A percentile compares a stretch with the other conserved stretches of the same genome.
Conservation (phyloP, 495 filamentous ascomycete genomes). For the Hypoxylon intermedium region DNA sequence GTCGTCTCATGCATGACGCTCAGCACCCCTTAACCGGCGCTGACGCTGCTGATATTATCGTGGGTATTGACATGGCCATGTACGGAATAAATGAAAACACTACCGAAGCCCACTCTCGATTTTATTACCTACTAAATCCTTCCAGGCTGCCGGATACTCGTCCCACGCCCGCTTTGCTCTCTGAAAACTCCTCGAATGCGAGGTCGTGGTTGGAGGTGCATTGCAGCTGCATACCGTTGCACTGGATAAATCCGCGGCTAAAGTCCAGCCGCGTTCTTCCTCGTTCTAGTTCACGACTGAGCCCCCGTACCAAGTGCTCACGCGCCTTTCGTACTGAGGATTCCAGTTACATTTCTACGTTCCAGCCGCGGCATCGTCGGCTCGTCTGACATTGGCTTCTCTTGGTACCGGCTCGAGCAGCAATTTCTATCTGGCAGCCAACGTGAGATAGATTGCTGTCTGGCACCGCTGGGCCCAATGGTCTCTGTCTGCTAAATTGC, state of each 20-base stretch:
- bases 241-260: constrained; percentile 39
- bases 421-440: neutral
- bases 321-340: constrained; percentile 23
- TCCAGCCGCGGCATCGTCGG: constrained; percentile 18
- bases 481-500: constrained; percentile 14
- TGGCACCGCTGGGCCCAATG: constrained; percentile 14
- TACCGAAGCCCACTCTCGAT: constrained; percentile 19
- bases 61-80: neutral
- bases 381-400: constrained; percentile 26
- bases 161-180: constrained; percentile 11
- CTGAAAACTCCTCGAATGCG: constrained; percentile 17
- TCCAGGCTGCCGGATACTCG: constrained; percentile 33
- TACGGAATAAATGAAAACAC: constrained; percentile 32
- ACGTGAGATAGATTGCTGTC: constrained; percentile 24
- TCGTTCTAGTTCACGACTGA: constrained; percentile 31
- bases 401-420: constrained; percentile 13
- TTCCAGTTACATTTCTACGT: neutral
- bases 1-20: constrained; percentile 2
- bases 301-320: constrained; percentile 18
- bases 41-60: constrained; percentile 22
- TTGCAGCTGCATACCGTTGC: constrained; percentile 33
- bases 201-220: constrained; percentile 27
- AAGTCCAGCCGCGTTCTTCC: constrained; percentile 20
- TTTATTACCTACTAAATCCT: constrained; percentile 33
- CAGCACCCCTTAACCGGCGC: neutral